phyloP scores from a whole-genome alignment of 169 alveolate species.

The Plasmodium billcollinsi region DNA sequence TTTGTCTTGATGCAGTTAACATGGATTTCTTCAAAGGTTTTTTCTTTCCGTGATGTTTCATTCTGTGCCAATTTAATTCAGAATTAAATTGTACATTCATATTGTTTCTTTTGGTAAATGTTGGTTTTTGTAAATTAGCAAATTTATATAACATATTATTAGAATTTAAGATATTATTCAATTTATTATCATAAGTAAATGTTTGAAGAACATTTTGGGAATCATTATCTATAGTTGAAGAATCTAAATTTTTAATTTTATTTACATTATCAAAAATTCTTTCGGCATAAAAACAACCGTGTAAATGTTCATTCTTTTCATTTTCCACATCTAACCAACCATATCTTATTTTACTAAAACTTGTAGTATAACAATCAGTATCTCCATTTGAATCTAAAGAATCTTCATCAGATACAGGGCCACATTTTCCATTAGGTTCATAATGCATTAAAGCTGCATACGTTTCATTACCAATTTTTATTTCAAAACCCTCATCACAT shows the following conservation, averaged over 20 bases:
- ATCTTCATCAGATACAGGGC: slow-evolving; percentile 23
- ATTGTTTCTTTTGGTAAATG: slow-evolving; percentile 12
- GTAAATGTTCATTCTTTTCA: slow-evolving; percentile 1
- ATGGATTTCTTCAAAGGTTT: slow-evolving; percentile 11
- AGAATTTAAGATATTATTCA: neutral
- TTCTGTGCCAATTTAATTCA: slow-evolving; percentile 67
- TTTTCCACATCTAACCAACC: slow-evolving; percentile 52
- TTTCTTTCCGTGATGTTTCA: slow-evolving; percentile 59
- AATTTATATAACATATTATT: neutral
- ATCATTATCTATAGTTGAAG: neutral
- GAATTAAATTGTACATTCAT: slow-evolving; percentile 1
- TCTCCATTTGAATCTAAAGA: slow-evolving; percentile 61
- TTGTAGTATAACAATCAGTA: slow-evolving; percentile 53
- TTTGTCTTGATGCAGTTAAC: slow-evolving; percentile 11
- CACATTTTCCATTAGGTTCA: slow-evolving; percentile 57
- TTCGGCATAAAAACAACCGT: slow-evolving; percentile 61
- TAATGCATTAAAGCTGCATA: slow-evolving; percentile 73
- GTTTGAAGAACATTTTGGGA: neutral
- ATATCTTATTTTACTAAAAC: slow-evolving; percentile 48
- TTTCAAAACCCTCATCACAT: slow-evolving; percentile 71
- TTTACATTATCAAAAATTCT: neutral
- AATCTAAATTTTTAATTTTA: neutral
- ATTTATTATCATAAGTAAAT: neutral
- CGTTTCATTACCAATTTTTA: slow-evolving; percentile 55
- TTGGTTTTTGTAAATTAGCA: neutral